Conservation (phyloP, 2,329 filamentous ascomycete species). For the Diaporthe amygdali region DNA sequence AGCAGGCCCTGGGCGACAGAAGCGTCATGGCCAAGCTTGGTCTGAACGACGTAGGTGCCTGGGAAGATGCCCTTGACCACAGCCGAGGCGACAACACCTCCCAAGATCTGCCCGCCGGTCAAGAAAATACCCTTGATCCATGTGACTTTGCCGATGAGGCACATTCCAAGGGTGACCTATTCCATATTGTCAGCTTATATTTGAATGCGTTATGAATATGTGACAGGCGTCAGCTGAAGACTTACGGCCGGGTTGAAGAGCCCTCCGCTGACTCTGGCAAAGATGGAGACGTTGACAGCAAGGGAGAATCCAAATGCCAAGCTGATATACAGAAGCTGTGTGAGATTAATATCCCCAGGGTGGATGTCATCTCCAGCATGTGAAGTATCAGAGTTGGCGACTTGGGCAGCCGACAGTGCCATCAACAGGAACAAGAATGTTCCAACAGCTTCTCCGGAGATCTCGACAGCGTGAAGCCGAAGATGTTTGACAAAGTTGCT, state of each 20-base stretch:
- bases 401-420: slow-evolving; percentile 28
- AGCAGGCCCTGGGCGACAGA: slow-evolving; percentile 53
- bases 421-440: slow-evolving; percentile 27
- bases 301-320: slow-evolving; percentile 23
- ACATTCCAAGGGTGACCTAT: slow-evolving; percentile 48
- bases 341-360: slow-evolving; percentile 26
- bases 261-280: slow-evolving; percentile 22
- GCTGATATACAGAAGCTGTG: slow-evolving; percentile 33
- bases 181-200: not conserved
- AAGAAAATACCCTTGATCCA: slow-evolving; percentile 44
- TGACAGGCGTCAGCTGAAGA: not conserved
- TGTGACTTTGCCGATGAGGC: slow-evolving; percentile 48
- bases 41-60: slow-evolving; percentile 47
- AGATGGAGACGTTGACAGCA: slow-evolving; percentile 25
- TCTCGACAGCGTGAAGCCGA: slow-evolving; percentile 19
- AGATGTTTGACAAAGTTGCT: slow-evolving; percentile 14
- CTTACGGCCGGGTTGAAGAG: slow-evolving; percentile 26
- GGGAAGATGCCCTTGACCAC: slow-evolving; percentile 45
- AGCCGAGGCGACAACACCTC: slow-evolving; percentile 44
- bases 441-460: slow-evolving; percentile 23
- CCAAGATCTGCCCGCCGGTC: slow-evolving; percentile 26
- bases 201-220: not conserved
- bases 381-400: slow-evolving; percentile 30
- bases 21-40: slow-evolving; percentile 48
- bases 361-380: slow-evolving; percentile 10